Evolutionary conservation across 2,329 filamentous ascomycete genomes (phyloP).

Genomic region (Dactylellina haptotyla): DNA sequence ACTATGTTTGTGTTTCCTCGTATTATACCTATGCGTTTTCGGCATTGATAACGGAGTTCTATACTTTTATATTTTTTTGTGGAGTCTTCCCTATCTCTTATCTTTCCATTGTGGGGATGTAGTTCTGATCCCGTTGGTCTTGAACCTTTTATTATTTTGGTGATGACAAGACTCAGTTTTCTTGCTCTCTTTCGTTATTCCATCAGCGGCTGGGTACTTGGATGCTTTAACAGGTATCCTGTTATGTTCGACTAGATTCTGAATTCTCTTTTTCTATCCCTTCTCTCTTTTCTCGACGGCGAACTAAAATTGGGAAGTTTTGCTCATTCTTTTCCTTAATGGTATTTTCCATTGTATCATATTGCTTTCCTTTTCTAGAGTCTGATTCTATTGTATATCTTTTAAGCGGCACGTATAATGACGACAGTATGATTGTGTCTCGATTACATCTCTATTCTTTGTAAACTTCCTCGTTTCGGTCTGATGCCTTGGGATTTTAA

Average conservation of each 20-base stretch:
- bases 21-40: slow-evolving; percentile 4
- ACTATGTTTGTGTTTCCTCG: neutral
- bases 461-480: too few species aligned
- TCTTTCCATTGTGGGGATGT: neutral
- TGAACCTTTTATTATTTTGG: slow-evolving; percentile 18
- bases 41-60: slow-evolving; percentile 33
- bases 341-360: slow-evolving; percentile 11
- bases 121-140: slow-evolving; percentile 17
- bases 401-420: slow-evolving; percentile 10
- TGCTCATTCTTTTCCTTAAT: neutral
- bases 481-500: too few species aligned
- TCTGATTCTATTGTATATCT: neutral
- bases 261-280: slow-evolving; percentile 33
- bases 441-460: neutral
- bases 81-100: neutral
- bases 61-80: slow-evolving; percentile 29
- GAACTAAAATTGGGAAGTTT: slow-evolving; percentile 20
- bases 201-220: slow-evolving; percentile 24
- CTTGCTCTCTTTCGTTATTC: slow-evolving; percentile 8
- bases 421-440: slow-evolving; percentile 30
- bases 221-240: slow-evolving; percentile 30
- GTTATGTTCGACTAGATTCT: too few species aligned
- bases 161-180: slow-evolving; percentile 4
- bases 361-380: neutral
- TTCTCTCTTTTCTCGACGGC: slow-evolving; percentile 26